Conservation (phyloP, 177 flowering plant genomes). For the Viscum album region DNA sequence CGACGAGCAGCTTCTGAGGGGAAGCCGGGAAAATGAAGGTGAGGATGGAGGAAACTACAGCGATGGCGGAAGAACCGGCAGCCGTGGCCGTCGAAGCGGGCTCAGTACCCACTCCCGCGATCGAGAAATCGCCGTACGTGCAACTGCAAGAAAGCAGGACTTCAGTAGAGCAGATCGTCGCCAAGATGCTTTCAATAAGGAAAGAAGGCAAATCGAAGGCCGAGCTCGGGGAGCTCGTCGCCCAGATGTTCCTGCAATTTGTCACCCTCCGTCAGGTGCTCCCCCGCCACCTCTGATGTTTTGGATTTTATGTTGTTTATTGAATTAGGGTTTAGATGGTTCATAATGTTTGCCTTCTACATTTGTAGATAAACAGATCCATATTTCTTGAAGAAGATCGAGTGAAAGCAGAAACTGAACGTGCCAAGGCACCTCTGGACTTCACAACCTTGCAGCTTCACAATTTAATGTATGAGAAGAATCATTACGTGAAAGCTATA, state of each 20-base stretch:
- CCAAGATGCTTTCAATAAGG: constrained; percentile 65
- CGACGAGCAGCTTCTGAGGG: neutral
- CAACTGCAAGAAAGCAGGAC: constrained; percentile 42
- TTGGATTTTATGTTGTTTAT: neutral
- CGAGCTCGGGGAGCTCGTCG: constrained; percentile 56
- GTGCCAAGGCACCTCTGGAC: constrained; percentile 94
- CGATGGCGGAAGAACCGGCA: constrained; percentile 21
- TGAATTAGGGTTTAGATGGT: constrained; percentile 4
- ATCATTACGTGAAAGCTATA: constrained; percentile 85
- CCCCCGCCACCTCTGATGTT: neutral
- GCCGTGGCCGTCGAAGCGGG: neutral
- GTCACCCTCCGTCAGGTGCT: constrained; percentile 79
- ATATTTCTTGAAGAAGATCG: constrained; percentile 83
- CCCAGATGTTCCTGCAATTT: constrained; percentile 75
- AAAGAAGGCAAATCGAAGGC: constrained; percentile 51
- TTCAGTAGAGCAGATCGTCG: constrained; percentile 63
- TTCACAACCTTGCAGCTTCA: constrained; percentile 88
- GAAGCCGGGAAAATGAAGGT: constrained; percentile 7
- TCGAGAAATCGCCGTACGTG: constrained; percentile 42
- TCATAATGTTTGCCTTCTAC: neutral
- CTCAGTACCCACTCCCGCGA: constrained; percentile 12
- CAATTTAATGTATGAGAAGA: constrained; percentile 91
- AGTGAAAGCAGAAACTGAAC: constrained; percentile 74
- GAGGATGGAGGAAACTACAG: constrained; percentile 43
- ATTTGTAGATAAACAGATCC: constrained; percentile 55